phyloP scores from a whole-genome alignment of 1,139 yeast genomes.

The Yamadazyma triangularis region DNA sequence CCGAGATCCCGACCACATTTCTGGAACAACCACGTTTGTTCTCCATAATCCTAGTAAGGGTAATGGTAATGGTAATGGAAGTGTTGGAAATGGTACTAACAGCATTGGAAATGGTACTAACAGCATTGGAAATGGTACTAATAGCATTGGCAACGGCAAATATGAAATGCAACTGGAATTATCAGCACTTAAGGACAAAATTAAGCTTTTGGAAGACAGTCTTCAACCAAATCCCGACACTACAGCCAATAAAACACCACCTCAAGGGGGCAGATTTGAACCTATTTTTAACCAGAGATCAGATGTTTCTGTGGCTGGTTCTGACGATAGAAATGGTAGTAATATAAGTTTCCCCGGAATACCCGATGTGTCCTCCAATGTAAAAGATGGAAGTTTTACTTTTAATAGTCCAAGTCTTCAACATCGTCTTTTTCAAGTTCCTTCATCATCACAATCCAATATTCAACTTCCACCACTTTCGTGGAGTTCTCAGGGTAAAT shows the following conservation, averaged over 20 bases:
- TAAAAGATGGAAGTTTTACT: conserved; percentile 6
- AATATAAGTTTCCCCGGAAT: no score
- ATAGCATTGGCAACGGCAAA: no score
- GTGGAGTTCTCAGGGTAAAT: background rate
- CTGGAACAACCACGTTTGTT: no score
- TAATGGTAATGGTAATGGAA: no score
- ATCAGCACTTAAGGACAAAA: conserved; percentile 34
- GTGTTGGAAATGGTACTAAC: no score
- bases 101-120: background rate
- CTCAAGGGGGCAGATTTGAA: background rate
- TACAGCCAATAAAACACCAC: background rate
- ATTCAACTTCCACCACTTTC: background rate
- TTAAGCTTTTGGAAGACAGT: conserved; percentile 31
- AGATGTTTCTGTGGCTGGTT: no score
- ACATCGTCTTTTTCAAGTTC: background rate
- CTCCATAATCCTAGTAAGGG: no score
- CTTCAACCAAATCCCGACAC: background rate
- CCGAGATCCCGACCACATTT: conserved; percentile 15
- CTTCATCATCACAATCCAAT: background rate
- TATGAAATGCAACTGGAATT: no score
- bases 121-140: no score
- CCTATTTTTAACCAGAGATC: no score
- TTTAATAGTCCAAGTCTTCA: conserved; percentile 1
- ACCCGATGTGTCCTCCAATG: no score
- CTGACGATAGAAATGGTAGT: no score